Conservation (phyloP, 2,329 filamentous ascomycete genomes). For the Hypoxylon sp. region DNA sequence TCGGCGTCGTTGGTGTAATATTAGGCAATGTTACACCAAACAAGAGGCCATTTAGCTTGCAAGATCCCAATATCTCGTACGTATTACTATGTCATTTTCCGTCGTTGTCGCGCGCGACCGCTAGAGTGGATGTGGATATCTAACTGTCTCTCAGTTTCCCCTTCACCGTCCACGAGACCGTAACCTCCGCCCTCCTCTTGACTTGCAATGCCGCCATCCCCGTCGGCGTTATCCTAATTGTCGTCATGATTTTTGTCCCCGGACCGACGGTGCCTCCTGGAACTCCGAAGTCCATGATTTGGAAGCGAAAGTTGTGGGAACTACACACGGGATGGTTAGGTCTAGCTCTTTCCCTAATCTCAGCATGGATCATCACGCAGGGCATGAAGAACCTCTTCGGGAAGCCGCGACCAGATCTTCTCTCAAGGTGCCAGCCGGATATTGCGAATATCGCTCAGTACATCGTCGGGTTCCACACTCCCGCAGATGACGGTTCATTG, state of each 20-base stretch:
- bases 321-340: constrained; percentile 89
- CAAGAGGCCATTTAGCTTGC: constrained; percentile 78
- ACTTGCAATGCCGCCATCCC: constrained; percentile 77
- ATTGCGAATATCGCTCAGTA: constrained; percentile 72
- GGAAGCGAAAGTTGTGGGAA: constrained; percentile 91
- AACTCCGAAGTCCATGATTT: constrained; percentile 76
- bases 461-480: constrained; percentile 66
- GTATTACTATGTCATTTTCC: constrained; percentile 46
- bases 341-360: constrained; percentile 78
- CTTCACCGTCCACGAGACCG: constrained; percentile 77
- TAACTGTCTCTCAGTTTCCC: constrained; percentile 71
- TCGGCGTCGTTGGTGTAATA: constrained; percentile 71
- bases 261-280: constrained; percentile 75
- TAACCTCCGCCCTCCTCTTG: constrained; percentile 76
- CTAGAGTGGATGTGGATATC: constrained; percentile 1
- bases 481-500: constrained; percentile 52
- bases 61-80: constrained; percentile 82
- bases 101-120: constrained; percentile 18
- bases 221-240: constrained; percentile 75
- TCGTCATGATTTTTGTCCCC: constrained; percentile 80
- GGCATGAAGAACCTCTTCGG: constrained; percentile 85
- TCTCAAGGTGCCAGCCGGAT: constrained; percentile 85
- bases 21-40: constrained; percentile 75
- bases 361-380: constrained; percentile 84
- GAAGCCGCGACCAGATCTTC: constrained; percentile 83